Conservation (phyloP, 441 rosid genomes). For the Pelargonium fulgidum region DNA sequence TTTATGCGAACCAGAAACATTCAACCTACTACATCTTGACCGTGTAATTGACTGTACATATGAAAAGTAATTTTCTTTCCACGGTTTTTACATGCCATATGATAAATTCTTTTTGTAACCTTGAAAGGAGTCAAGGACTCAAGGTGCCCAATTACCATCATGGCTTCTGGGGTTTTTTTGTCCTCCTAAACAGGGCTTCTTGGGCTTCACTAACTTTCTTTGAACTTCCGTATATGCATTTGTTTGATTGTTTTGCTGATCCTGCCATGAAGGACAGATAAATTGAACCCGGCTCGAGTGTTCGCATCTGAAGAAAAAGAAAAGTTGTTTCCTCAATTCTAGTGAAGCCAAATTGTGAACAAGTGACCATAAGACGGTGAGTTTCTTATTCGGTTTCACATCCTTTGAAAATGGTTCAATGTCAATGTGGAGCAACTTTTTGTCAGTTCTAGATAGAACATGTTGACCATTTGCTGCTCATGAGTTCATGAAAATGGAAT, state of each 20-base stretch:
- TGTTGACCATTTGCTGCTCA: not conserved
- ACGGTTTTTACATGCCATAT: slow-evolving; percentile 18
- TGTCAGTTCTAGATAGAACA: not conserved
- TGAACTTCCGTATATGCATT: not conserved
- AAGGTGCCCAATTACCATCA: not conserved
- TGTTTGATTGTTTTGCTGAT: not conserved
- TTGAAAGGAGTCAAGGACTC: not conserved
- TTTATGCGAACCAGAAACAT: slow-evolving; percentile 65
- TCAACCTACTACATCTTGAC: slow-evolving; percentile 36
- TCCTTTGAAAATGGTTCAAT: too few species aligned
- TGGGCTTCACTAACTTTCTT: not conserved
- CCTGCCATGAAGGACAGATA: not conserved
- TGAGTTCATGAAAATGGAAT: not conserved
- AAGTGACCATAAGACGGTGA: not conserved
- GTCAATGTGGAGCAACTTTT: not conserved
- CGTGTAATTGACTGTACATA: slow-evolving; percentile 31
- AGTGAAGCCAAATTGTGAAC: not conserved
- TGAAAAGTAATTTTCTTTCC: slow-evolving; percentile 15
- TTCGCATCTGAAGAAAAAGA: not conserved
- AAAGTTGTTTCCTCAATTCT: not conserved
- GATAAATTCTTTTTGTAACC: not conserved
- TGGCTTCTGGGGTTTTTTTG: not conserved
- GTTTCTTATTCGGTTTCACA: not conserved
- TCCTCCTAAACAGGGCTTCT: too few species aligned
- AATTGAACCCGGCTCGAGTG: not conserved